Base-by-base conservation (phyloP, 257 asterid genomes). In the Marsdenia floribunda region DNA sequence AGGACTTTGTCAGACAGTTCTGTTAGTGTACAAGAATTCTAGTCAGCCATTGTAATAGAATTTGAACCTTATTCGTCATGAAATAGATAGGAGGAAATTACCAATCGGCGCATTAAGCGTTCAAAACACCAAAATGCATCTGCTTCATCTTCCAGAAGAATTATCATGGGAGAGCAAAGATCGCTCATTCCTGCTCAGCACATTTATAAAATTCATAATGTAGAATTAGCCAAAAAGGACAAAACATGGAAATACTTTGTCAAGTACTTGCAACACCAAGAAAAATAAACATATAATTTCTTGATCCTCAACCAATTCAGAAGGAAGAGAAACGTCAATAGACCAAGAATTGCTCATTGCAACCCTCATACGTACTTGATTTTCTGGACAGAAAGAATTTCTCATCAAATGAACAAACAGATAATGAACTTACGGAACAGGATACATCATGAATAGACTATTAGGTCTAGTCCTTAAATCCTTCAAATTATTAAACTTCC, bases 71-170 rank as follows among this genome's bases (percentile, higher is more conserved):
- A 37, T 59, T 53, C 47, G 46, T 46, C 40, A 29, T 18, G 64
- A 7, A 6, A 24, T 10, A 42, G 7, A 53, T 13, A 63, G 63
- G 47, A 83, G 59, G 19, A 58, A 55, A 57, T 22, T 88, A 92
- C 99, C 97, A 94, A 78, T 92, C 90, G 87, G 64, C 89, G 83
- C 97, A 94, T 94, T 83, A 92, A 49, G 68, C 88, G 96, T 67
- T 94, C 93, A 77, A 92, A 94, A 89, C 97, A 92, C 99, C 99
- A 94, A 84, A 89, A 94, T 12, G 99, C 89, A 84, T 94, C 99
- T 0, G 93, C 99, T 83, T 94, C 97, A 79, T 92, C 87, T 24
- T 87, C 97, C 69, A 92, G 93, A 77, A 94, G 96, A 38, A 94
- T 82, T 69, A 92, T 89, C 96, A 94, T 90, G 46, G 97, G 97